Evolutionary conservation across 768 basidiomycete species (phyloP).

Genomic region (Leccinum incarnatum): DNA sequence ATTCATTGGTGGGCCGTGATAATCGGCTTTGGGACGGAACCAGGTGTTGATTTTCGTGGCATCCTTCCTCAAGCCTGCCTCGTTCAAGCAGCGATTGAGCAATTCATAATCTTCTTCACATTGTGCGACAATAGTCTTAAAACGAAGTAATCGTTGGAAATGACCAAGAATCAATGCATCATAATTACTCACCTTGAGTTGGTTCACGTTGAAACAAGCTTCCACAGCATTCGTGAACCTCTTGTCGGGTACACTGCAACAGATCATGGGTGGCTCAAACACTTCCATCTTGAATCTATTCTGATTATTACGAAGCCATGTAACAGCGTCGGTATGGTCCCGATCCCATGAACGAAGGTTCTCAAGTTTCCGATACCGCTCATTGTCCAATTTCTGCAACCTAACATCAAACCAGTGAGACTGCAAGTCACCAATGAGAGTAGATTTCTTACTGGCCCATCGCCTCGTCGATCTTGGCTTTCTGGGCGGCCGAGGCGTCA

Average conservation of each 20-base stretch:
- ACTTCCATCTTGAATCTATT: conserved; percentile 73
- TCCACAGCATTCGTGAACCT: conserved; percentile 70
- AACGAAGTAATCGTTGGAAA: not conserved
- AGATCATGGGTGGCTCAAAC: conserved; percentile 82
- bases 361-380: conserved; percentile 56
- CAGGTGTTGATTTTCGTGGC: conserved; percentile 56
- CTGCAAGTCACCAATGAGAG: not conserved
- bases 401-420: conserved; percentile 34
- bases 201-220: conserved; percentile 54
- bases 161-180: not conserved
- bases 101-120: conserved; percentile 76
- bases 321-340: conserved; percentile 60
- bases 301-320: conserved; percentile 70
- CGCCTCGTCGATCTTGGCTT: conserved; percentile 31
- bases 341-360: conserved; percentile 51
- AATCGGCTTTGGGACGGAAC: conserved; percentile 50
- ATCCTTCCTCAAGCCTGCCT: conserved; percentile 50
- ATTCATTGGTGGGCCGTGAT: conserved; percentile 52
- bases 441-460: conserved; percentile 26
- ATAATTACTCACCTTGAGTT: conserved; percentile 55
- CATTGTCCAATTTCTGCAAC: conserved; percentile 51
- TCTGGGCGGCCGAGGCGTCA: conserved; percentile 34
- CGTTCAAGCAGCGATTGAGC: conserved; percentile 64
- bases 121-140: conserved; percentile 82
- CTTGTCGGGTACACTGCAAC: conserved; percentile 63